These are phyloP conservation scores for Yarrowia yakushimensis DNA, from an alignment of 805 yeast genomes.

Conservation along the genomic window DNA sequence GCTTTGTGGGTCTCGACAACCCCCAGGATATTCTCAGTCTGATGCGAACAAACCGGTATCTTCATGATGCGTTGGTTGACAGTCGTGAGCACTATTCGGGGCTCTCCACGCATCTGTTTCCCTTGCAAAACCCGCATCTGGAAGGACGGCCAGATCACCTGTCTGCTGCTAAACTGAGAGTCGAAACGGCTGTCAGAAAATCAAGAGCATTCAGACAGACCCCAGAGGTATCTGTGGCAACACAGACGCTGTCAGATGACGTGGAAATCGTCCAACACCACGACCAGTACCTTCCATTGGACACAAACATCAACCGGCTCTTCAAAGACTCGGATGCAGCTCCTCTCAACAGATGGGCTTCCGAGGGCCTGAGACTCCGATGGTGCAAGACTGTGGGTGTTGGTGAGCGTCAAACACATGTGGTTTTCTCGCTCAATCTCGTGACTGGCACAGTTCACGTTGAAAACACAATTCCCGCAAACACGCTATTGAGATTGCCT, in stretches of 20 bases:
- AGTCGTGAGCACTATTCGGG: not conserved
- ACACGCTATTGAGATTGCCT: not conserved
- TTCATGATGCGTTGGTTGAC: not conserved
- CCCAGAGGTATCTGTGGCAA: not conserved
- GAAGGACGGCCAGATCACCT: not conserved
- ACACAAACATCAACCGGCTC: not conserved
- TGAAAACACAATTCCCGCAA: slow-evolving; percentile 6
- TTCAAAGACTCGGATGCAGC: slow-evolving; percentile 3
- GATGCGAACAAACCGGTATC: not conserved
- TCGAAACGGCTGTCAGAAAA: not conserved
- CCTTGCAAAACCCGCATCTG: not conserved
- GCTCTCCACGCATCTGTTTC: not conserved
- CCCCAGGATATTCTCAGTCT: not conserved
- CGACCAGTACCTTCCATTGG: not conserved
- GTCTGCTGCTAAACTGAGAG: not conserved
- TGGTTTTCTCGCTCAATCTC: not conserved
- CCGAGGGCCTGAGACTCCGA: not conserved
- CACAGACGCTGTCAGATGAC: not conserved
- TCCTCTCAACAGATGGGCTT: slow-evolving; percentile 9
- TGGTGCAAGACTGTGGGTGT: slow-evolving; percentile 14
- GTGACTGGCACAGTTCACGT: not conserved
- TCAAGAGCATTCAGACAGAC: not conserved
- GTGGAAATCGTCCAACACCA: not conserved
- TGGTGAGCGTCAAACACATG: not conserved
- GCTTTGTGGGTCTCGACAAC: not conserved